A percentile compares a stretch with the other conserved stretches of the same genome.
Evolutionary conservation across 768 basidiomycete genomes (phyloP).

Genomic region (Hericium erinaceus): DNA sequence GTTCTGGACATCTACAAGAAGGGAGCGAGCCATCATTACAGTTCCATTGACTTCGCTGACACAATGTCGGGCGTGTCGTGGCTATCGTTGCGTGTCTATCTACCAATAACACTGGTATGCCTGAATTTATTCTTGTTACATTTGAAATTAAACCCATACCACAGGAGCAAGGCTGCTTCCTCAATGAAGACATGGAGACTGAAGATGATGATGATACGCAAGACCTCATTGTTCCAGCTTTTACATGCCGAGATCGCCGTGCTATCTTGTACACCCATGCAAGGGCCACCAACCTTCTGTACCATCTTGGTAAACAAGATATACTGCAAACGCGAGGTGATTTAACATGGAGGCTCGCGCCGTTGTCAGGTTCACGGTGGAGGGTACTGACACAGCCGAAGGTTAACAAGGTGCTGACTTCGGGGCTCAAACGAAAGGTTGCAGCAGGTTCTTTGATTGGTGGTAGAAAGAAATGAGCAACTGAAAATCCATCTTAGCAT

Average conservation of each 20-base stretch:
- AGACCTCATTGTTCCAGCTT: background rate
- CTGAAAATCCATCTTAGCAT: background rate
- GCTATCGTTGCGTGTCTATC: background rate
- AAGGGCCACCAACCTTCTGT: background rate
- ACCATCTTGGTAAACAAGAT: background rate
- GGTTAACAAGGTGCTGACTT: background rate
- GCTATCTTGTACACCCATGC: background rate
- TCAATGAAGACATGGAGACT: background rate
- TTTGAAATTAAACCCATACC: background rate
- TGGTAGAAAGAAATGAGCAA: background rate
- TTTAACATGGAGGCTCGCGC: no score
- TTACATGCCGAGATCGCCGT: background rate
- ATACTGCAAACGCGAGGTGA: no score
- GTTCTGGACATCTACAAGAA: background rate
- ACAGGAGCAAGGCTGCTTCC: background rate
- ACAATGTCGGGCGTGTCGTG: background rate
- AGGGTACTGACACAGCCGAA: background rate
- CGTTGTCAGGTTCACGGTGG: no score
- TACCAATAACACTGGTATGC: background rate
- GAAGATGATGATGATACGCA: background rate
- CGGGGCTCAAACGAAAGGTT: background rate
- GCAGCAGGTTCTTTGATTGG: background rate
- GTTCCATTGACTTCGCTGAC: background rate
- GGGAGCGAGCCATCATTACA: background rate
- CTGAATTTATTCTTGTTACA: background rate